Conservation (phyloP, 225 moss, liverwort and hornwort species). For the Marchantia paleacea region DNA sequence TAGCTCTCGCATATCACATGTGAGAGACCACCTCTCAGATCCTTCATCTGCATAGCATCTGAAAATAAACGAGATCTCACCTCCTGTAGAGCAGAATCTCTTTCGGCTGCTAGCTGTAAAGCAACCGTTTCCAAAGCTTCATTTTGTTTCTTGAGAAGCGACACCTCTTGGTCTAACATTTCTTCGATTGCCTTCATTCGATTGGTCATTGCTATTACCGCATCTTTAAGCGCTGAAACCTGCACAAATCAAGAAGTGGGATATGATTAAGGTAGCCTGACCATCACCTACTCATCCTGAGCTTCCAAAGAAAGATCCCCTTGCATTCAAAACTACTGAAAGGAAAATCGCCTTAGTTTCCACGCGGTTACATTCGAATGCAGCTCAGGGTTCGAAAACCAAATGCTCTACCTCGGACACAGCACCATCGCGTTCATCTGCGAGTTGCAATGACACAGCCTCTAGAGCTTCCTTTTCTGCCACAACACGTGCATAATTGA, state of each 20-base stretch:
- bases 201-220: constrained; percentile 67
- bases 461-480: constrained; percentile 78
- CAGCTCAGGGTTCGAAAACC: neutral
- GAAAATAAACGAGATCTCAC: constrained; percentile 14
- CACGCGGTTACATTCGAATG: no score
- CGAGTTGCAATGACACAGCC: constrained; percentile 80
- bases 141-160: constrained; percentile 68
- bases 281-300: neutral
- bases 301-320: neutral
- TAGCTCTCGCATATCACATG: neutral
- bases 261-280: neutral
- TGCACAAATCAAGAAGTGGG: neutral
- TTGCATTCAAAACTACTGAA: neutral
- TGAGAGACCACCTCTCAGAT: neutral
- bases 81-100: constrained; percentile 61
- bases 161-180: constrained; percentile 69
- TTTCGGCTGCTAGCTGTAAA: constrained; percentile 76
- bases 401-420: constrained; percentile 53
- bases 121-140: constrained; percentile 85
- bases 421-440: constrained; percentile 71
- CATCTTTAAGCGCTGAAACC: constrained; percentile 61
- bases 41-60: neutral
- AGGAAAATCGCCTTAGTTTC: no score
- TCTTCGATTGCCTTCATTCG: constrained; percentile 70
- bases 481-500: constrained; percentile 41